These are phyloP conservation scores for Lichtheimia ornata DNA, from an alignment of 371 early-diverging fungal species.

Conservation along the genomic window DNA sequence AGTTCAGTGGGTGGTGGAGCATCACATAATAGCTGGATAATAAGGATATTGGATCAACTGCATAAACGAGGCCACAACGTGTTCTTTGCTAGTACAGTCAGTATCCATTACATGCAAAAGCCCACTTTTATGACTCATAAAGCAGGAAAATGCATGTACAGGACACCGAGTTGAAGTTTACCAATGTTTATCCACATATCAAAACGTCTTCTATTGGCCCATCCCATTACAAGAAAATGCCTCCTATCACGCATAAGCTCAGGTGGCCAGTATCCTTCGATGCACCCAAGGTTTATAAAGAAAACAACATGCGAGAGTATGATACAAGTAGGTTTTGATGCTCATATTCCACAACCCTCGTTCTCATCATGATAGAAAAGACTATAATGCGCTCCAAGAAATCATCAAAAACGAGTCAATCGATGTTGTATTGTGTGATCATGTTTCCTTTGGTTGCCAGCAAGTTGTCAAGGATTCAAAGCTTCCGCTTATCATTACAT, in stretches of 20 bases:
- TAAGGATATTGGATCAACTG: conserved; percentile 10
- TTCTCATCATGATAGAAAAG: not conserved
- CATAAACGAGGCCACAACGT: conserved; percentile 10
- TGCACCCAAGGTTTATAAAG: not conserved
- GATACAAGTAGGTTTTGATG: not conserved
- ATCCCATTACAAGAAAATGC: not conserved
- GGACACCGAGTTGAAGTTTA: conserved; percentile 22
- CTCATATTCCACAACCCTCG: no score
- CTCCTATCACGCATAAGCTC: not conserved
- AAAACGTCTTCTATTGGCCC: conserved; percentile 15
- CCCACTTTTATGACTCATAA: not conserved
- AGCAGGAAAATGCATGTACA: conserved; percentile 1
- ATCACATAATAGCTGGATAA: conserved; percentile 13
- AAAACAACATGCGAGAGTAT: not conserved
- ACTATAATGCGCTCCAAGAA: conserved; percentile 1
- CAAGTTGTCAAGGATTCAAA: conserved; percentile 9
- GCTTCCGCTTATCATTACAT: conserved; percentile 11
- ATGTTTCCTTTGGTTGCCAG: conserved; percentile 5
- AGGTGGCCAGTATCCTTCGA: not conserved
- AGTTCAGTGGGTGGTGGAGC: conserved; percentile 9
- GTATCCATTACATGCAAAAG: not conserved
- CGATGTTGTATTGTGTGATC: conserved; percentile 17
- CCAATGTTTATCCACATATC: conserved; percentile 18
- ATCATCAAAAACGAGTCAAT: conserved; percentile 1
- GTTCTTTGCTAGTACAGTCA: conserved; percentile 9